Evolutionary conservation across 2,329 filamentous ascomycete genomes (phyloP).

Genomic region (Periconia digitata): DNA sequence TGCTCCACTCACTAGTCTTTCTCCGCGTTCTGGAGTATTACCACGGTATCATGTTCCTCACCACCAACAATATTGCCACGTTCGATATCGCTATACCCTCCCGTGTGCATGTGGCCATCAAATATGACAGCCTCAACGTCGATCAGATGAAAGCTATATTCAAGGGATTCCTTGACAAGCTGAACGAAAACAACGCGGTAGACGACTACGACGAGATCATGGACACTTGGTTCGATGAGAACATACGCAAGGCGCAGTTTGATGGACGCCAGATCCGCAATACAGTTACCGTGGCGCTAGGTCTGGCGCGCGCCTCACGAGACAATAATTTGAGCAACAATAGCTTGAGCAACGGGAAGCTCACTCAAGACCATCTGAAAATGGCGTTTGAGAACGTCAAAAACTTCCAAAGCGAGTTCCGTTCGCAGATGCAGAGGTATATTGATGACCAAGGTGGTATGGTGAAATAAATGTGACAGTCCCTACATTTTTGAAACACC

Average conservation of each 20-base stretch:
- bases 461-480: background rate
- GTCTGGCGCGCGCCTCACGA: background rate
- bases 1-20: slow-evolving; percentile 17
- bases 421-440: background rate
- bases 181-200: background rate
- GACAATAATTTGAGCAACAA: background rate
- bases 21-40: slow-evolving; percentile 46
- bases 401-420: background rate
- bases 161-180: background rate
- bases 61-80: slow-evolving; percentile 41
- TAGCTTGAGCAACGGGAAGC: background rate
- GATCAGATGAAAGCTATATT: background rate
- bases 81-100: slow-evolving; percentile 43
- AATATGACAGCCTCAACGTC: slow-evolving; percentile 49
- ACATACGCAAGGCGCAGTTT: background rate
- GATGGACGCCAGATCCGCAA: background rate
- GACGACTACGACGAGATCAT: background rate
- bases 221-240: background rate
- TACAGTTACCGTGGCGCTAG: background rate
- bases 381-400: background rate
- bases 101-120: slow-evolving; percentile 45
- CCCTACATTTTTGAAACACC: no score
- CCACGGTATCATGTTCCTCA: slow-evolving; percentile 46
- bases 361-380: background rate
- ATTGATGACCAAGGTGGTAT: slow-evolving; percentile 1